A percentile compares a stretch with the other conserved stretches of the same genome.
Evolutionary conservation across 768 basidiomycete genomes (phyloP).

Genomic region (Boletus eberwhitei): DNA sequence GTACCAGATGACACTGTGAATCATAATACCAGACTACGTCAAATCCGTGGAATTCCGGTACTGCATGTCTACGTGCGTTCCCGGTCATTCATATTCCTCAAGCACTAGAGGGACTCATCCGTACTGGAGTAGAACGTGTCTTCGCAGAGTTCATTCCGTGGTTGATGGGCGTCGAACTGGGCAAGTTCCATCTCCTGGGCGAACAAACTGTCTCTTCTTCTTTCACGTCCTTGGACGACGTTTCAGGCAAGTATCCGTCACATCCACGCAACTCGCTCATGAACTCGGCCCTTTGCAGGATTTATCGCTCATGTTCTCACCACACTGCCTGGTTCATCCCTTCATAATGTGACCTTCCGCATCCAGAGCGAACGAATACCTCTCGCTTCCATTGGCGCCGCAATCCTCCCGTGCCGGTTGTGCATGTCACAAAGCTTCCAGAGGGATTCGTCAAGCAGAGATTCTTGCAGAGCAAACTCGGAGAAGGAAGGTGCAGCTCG

Average conservation of each 20-base stretch:
- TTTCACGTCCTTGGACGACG: slow-evolving; percentile 33
- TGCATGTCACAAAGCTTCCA: slow-evolving; percentile 25
- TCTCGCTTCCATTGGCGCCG: slow-evolving; percentile 25
- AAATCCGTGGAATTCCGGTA: slow-evolving; percentile 29
- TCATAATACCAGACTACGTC: slow-evolving; percentile 25
- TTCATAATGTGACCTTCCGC: slow-evolving; percentile 33
- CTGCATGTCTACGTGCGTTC: slow-evolving; percentile 33
- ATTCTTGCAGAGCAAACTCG: slow-evolving; percentile 28
- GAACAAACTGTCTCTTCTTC: slow-evolving; percentile 32
- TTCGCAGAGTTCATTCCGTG: slow-evolving; percentile 33
- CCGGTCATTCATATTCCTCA: not conserved
- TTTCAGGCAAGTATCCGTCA: slow-evolving; percentile 27
- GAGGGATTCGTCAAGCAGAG: slow-evolving; percentile 30
- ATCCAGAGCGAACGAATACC: slow-evolving; percentile 34
- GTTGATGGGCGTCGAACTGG: slow-evolving; percentile 25
- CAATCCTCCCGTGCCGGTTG: slow-evolving; percentile 19
- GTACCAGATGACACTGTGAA: not conserved
- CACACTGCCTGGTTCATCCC: slow-evolving; percentile 21
- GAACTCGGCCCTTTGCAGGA: slow-evolving; percentile 20
- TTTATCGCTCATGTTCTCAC: slow-evolving; percentile 36
- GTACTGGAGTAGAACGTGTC: slow-evolving; percentile 26
- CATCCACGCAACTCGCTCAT: not conserved
- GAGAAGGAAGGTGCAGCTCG: slow-evolving; percentile 30
- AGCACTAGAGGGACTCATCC: not conserved
- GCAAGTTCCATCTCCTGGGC: slow-evolving; percentile 33